Conservation (phyloP, 129 eudicot species). For the Flaveria ramosissima region DNA sequence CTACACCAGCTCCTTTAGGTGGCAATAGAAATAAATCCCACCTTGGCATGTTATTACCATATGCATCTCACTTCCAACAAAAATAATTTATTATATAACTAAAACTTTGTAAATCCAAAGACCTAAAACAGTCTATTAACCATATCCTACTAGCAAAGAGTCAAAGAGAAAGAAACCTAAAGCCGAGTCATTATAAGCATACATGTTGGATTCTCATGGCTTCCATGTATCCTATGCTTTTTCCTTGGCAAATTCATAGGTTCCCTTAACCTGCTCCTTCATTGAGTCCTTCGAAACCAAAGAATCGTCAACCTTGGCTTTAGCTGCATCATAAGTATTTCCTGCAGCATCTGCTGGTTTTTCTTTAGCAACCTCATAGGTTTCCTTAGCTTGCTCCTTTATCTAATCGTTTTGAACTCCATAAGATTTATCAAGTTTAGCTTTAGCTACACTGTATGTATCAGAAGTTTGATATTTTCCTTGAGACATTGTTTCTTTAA, state of each 20-base stretch:
- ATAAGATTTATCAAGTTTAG: slow-evolving; percentile 22
- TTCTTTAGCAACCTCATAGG: slow-evolving; percentile 52
- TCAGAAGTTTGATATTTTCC: slow-evolving; percentile 23
- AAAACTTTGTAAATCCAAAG: slow-evolving; percentile 3
- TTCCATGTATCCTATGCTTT: slow-evolving; percentile 34
- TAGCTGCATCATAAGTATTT: slow-evolving; percentile 11
- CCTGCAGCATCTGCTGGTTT: slow-evolving; percentile 35
- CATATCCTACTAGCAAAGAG: slow-evolving; percentile 2
- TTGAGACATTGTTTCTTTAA: background rate
- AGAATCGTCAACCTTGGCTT: slow-evolving; percentile 24
- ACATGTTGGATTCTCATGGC: slow-evolving; percentile 14
- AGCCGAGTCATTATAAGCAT: background rate
- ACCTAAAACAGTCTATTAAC: background rate
- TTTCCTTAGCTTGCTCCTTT: slow-evolving; percentile 38
- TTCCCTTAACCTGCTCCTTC: slow-evolving; percentile 37
- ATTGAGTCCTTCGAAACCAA: slow-evolving; percentile 34
- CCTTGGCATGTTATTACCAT: background rate
- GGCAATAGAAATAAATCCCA: background rate
- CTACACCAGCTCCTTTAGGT: slow-evolving; percentile 3
- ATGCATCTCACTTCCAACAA: slow-evolving; percentile 17
- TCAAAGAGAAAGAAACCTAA: slow-evolving; percentile 27
- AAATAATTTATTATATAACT: slow-evolving; percentile 10
- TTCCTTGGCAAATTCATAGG: slow-evolving; percentile 53
- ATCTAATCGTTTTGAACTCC: slow-evolving; percentile 32
- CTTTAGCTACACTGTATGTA: slow-evolving; percentile 29